Evolutionary conservation across 192 early-diverging fungal genomes (phyloP).

Genomic region (Coemansia reversa): DNA sequence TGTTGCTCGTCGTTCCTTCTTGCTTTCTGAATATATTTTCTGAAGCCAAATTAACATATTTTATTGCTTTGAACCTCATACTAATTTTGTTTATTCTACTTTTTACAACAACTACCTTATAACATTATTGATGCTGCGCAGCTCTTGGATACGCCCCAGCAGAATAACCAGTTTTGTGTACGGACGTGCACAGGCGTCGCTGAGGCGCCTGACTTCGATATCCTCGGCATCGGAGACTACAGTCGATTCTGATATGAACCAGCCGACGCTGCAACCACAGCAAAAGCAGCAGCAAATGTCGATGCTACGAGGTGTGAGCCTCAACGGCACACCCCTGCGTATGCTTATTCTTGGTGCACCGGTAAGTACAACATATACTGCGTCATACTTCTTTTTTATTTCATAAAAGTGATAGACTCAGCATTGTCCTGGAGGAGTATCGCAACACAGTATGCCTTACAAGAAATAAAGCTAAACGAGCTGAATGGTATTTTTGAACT

Average conservation of each 20-base stretch:
- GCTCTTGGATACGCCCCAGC: background rate
- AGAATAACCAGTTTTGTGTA: background rate
- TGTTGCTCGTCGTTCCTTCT: background rate
- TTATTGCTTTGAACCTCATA: too few relatives aligned
- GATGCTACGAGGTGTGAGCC: slow-evolving; percentile 18
- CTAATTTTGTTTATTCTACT: background rate
- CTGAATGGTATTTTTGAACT: background rate
- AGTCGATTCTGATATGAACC: background rate
- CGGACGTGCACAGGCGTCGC: slow-evolving; percentile 1
- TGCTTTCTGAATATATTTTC: background rate
- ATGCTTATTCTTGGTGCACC: slow-evolving; percentile 74
- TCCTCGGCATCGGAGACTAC: background rate
- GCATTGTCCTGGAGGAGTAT: background rate
- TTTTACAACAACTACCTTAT: background rate
- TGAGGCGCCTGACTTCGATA: slow-evolving; percentile 7
- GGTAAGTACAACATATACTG: slow-evolving; percentile 53
- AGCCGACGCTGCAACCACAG: background rate
- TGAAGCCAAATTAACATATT: too few relatives aligned
- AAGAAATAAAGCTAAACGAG: background rate
- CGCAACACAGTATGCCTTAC: background rate
- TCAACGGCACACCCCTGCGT: slow-evolving; percentile 56
- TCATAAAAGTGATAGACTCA: background rate
- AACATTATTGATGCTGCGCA: background rate
- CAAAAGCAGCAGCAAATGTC: background rate
- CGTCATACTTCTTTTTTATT: slow-evolving; percentile 8